A percentile compares a stretch with the other conserved stretches of the same genome.
phyloP scores from a whole-genome alignment of 495 filamentous ascomycete genomes.

The Daldinia grandis region DNA sequence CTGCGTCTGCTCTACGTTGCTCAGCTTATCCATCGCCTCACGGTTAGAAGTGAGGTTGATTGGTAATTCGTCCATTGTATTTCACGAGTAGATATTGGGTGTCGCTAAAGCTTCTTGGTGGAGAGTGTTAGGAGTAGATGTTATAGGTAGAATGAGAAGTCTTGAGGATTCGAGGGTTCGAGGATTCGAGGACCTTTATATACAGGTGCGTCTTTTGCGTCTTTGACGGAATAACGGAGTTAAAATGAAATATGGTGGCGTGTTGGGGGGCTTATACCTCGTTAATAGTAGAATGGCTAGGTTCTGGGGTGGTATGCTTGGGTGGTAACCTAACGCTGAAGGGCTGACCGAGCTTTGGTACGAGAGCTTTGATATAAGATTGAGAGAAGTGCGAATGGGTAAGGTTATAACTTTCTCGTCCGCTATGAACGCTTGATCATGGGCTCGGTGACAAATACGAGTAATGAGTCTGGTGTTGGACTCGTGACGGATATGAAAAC shows the following conservation, averaged over 20 bases:
- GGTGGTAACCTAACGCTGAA: not conserved
- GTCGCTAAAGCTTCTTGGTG: not conserved
- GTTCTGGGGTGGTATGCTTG: not conserved
- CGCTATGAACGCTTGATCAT: constrained; percentile 7
- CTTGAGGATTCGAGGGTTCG: no score
- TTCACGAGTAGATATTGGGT: not conserved
- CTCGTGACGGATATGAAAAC: constrained; percentile 33
- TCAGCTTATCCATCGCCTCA: constrained; percentile 34
- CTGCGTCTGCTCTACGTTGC: constrained; percentile 56
- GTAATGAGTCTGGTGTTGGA: constrained; percentile 21
- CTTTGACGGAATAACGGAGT: not conserved
- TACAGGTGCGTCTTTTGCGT: not conserved
- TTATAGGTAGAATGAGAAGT: not conserved
- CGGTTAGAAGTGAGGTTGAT: constrained; percentile 33
- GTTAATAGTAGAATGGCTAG: not conserved
- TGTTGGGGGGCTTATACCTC: not conserved
- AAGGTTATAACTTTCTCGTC: constrained; percentile 4
- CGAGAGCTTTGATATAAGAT: not conserved
- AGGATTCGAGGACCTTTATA: not conserved
- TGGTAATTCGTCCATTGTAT: constrained; percentile 38
- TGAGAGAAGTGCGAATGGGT: not conserved
- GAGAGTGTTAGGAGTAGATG: not conserved
- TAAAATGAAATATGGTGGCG: constrained; percentile 5
- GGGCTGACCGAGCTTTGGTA: not conserved
- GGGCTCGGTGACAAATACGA: constrained; percentile 10